Conservation (phyloP, 257 asterid species). For the Ligustrum vulgare region DNA sequence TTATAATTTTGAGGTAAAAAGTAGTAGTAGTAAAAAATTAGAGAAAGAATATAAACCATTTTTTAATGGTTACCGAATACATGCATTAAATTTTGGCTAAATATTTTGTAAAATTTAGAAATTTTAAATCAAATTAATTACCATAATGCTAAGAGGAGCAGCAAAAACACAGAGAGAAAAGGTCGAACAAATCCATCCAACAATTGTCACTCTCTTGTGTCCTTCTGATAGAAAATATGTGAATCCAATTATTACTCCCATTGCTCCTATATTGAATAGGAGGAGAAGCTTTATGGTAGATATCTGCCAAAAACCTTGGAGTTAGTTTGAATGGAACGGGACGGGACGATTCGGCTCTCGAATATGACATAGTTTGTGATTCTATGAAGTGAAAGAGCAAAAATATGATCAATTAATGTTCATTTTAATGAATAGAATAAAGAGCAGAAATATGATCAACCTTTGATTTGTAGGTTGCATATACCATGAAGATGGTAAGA, state of each 20-base stretch:
- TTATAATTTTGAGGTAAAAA: too few species aligned
- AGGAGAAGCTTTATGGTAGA: slow-evolving; percentile 46
- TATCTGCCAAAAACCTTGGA: slow-evolving; percentile 29
- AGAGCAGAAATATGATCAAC: slow-evolving; percentile 25
- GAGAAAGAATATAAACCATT: too few species aligned
- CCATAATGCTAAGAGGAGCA: slow-evolving; percentile 86
- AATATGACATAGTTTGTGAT: background rate
- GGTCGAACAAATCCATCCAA: slow-evolving; percentile 81
- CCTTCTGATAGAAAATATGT: slow-evolving; percentile 33
- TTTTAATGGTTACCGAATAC: too few species aligned
- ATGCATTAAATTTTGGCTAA: background rate
- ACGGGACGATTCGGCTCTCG: background rate
- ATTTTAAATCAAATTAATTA: background rate
- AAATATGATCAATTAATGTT: background rate
- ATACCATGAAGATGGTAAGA: slow-evolving; percentile 52
- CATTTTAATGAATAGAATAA: background rate
- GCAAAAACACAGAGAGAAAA: slow-evolving; percentile 72
- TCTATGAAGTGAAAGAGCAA: background rate
- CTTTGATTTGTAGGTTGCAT: slow-evolving; percentile 58
- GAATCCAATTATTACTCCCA: slow-evolving; percentile 36
- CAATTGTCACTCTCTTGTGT: slow-evolving; percentile 31
- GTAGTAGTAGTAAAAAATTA: too few species aligned
- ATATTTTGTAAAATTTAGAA: background rate
- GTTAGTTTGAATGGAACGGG: background rate
- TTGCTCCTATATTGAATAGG: slow-evolving; percentile 37